Conservation (phyloP, 1,284 basidiomycete genomes). For the Trametes hirsuta region DNA sequence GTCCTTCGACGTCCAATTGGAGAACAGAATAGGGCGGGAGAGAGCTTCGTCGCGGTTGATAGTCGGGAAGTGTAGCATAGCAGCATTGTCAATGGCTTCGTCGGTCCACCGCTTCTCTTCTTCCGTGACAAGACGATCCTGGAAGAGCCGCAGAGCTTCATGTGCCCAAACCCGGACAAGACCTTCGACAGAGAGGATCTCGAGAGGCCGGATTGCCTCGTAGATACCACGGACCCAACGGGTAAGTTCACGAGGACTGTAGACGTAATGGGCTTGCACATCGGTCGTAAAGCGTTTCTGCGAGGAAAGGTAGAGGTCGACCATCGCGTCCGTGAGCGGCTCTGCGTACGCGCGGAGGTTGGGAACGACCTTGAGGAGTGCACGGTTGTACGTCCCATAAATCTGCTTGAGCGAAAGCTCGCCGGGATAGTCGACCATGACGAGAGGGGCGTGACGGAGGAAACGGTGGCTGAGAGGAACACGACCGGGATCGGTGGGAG, state of each 20-base stretch:
- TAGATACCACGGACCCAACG: constrained; percentile 98
- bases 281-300: constrained; percentile 96
- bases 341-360: constrained; percentile 93
- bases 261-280: constrained; percentile 97
- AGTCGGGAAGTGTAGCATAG: constrained; percentile 90
- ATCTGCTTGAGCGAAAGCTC: constrained; percentile 98
- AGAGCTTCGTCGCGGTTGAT: constrained; percentile 87
- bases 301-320: constrained; percentile 92
- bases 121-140: constrained; percentile 93
- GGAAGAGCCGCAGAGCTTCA: constrained; percentile 96
- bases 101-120: constrained; percentile 96
- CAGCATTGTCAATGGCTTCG: constrained; percentile 85
- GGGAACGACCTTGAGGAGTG: constrained; percentile 94
- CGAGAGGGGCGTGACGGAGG: constrained; percentile 96
- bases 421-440: constrained; percentile 99
- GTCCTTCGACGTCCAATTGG: constrained; percentile 99
- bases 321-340: constrained; percentile 97
- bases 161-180: constrained; percentile 98
- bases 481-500: constrained; percentile 99
- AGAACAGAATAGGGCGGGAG: constrained; percentile 91
- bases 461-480: constrained; percentile 98
- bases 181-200: constrained; percentile 90
- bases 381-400: constrained; percentile 98
- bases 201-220: constrained; percentile 92
- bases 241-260: constrained; percentile 98